These are phyloP conservation scores for Datisca glomerata DNA, from an alignment of 306 rosid species.

Conservation along the genomic window DNA sequence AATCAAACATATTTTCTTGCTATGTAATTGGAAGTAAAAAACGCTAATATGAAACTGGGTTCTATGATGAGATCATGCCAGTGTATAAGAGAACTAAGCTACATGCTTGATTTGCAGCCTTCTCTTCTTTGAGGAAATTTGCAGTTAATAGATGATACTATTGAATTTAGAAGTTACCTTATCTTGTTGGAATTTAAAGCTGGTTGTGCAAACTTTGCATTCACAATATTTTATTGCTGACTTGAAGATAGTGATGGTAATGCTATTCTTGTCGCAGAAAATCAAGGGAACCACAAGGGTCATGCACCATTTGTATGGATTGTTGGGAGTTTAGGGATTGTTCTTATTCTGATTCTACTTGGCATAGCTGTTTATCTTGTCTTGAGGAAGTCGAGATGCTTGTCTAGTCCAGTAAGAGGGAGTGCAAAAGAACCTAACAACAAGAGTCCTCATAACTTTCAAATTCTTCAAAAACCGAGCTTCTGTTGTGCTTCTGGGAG, in stretches of 20 bases:
- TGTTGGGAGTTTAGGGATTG: conserved; percentile 63
- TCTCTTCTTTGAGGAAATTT: no score
- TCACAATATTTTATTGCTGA: neutral
- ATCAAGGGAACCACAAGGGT: conserved; percentile 39
- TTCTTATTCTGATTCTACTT: conserved; percentile 46
- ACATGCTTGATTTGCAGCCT: no score
- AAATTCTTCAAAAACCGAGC: conserved; percentile 76
- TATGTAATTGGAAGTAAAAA: no score
- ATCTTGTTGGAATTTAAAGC: no score
- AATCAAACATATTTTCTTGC: no score
- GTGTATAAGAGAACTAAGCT: no score
- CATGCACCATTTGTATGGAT: conserved; percentile 81
- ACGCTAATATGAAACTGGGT: no score
- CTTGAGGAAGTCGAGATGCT: conserved; percentile 56
- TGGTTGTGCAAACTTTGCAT: no score
- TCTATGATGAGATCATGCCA: no score
- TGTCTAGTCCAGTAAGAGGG: conserved; percentile 24
- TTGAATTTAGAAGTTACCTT: no score
- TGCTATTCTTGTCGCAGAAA: conserved; percentile 29
- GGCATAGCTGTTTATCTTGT: conserved; percentile 36
- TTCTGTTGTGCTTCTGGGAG: conserved; percentile 90
- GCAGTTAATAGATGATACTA: no score
- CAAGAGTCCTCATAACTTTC: conserved; percentile 60
- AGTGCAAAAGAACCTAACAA: conserved; percentile 47
- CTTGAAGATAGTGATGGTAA: conserved; percentile 2